These are phyloP conservation scores for Cutaneotrichosporon cavernicola DNA, from an alignment of 1,284 basidiomycete species.

Conservation along the genomic window DNA sequence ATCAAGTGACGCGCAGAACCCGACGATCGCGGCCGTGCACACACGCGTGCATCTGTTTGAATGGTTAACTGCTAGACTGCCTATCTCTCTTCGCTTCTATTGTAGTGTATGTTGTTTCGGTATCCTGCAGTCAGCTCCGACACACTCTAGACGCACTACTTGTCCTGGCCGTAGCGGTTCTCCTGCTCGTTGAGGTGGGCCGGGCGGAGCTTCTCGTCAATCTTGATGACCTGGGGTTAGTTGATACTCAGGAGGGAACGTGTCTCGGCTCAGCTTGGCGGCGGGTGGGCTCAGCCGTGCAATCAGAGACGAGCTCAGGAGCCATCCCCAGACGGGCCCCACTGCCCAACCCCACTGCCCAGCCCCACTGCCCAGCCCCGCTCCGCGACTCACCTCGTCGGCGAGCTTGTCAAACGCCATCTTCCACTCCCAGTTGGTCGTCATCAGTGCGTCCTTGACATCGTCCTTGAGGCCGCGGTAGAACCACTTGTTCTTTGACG, in stretches of 20 bases:
- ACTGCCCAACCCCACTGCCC: background rate
- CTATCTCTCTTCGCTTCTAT: background rate
- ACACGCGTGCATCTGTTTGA: background rate
- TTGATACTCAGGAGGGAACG: background rate
- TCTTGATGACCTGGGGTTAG: conserved; percentile 18
- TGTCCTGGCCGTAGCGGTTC: conserved; percentile 17
- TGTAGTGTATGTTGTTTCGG: conserved; percentile 1
- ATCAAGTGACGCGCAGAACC: no score
- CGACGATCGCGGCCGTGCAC: no score
- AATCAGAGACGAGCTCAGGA: background rate
- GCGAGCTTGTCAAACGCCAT: conserved; percentile 19
- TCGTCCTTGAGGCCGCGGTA: conserved; percentile 26
- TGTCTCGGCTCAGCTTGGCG: background rate
- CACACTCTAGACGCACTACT: background rate
- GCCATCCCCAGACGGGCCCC: background rate
- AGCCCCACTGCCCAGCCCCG: background rate
- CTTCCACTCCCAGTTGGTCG: conserved; percentile 26
- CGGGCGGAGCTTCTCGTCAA: conserved; percentile 25
- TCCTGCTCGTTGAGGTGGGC: conserved; percentile 22
- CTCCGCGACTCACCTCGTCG: conserved; percentile 12
- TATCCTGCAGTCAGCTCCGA: background rate
- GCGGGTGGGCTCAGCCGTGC: background rate
- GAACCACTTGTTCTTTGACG: conserved; percentile 26
- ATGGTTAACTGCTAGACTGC: background rate
- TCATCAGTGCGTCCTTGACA: conserved; percentile 22